phyloP scores from a whole-genome alignment of 2,329 filamentous ascomycete species.

The Epichloe aotearoae region DNA sequence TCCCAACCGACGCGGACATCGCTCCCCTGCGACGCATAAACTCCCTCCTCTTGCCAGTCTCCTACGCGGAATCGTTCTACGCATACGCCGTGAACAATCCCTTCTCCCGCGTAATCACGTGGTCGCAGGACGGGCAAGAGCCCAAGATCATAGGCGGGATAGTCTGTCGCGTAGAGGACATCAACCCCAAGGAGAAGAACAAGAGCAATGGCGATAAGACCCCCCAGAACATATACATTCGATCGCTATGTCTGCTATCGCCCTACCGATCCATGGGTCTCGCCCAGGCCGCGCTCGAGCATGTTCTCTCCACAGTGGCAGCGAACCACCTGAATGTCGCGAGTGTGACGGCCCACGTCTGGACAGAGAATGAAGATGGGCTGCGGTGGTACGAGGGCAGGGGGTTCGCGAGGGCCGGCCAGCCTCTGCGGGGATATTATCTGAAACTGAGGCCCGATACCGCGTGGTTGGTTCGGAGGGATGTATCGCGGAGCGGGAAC shows the following conservation, averaged over 20 bases:
- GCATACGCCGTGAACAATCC: constrained; percentile 35
- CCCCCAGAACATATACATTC: constrained; percentile 45
- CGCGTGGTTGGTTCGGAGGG: constrained; percentile 44
- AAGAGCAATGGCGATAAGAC: constrained; percentile 1
- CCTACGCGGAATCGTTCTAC: constrained; percentile 54
- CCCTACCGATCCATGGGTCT: constrained; percentile 50
- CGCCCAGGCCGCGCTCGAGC: constrained; percentile 41
- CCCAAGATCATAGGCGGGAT: constrained; percentile 47
- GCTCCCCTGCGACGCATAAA: constrained; percentile 50
- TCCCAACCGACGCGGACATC: constrained; percentile 37
- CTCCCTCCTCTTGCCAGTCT: constrained; percentile 48
- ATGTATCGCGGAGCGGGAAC: constrained; percentile 6
- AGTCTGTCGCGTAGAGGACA: constrained; percentile 45
- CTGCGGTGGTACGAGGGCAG: constrained; percentile 48
- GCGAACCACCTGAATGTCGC: constrained; percentile 23
- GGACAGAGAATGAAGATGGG: constrained; percentile 52
- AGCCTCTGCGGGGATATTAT: constrained; percentile 46
- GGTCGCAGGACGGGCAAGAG: constrained; percentile 29
- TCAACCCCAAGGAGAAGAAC: background rate
- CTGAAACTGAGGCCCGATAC: constrained; percentile 46
- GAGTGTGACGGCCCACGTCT: constrained; percentile 51
- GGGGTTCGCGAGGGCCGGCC: constrained; percentile 37
- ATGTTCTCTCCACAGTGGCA: constrained; percentile 29
- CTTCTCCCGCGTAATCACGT: constrained; percentile 48
- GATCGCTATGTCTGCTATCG: constrained; percentile 48